phyloP scores from a whole-genome alignment of 768 basidiomycete genomes.

The Grammothele lineata region DNA sequence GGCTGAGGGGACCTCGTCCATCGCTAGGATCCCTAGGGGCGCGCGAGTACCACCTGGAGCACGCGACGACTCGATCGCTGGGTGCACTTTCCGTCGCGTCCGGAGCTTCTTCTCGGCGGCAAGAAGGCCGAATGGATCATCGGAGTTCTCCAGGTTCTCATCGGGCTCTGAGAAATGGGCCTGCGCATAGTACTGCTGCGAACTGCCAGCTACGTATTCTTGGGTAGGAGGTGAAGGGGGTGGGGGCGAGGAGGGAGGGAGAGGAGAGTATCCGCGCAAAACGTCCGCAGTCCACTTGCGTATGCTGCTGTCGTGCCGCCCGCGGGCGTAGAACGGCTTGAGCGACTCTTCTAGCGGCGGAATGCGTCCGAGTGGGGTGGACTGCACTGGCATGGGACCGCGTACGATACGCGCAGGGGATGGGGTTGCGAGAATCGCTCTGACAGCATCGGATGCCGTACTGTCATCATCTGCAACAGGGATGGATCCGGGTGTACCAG shows the following conservation, averaged over 20 bases:
- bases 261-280: constrained; percentile 18
- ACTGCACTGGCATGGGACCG: constrained; percentile 45
- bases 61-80: not conserved
- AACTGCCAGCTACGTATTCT: not conserved
- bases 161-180: constrained; percentile 4
- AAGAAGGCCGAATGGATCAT: constrained; percentile 28
- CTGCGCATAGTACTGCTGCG: not conserved
- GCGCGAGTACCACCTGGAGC: constrained; percentile 9
- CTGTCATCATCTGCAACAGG: constrained; percentile 7
- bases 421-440: constrained; percentile 36
- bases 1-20: constrained; percentile 11
- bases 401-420: constrained; percentile 55
- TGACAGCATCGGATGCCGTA: constrained; percentile 4
- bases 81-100: constrained; percentile 9
- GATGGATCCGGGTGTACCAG: constrained; percentile 4
- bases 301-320: constrained; percentile 8
- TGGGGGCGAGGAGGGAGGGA: constrained; percentile 21
- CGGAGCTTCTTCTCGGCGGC: constrained; percentile 23
- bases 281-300: constrained; percentile 7
- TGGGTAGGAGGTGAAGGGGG: too few species aligned
- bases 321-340: not conserved
- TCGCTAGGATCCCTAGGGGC: constrained; percentile 18
- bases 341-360: constrained; percentile 4
- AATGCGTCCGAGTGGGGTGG: constrained; percentile 12
- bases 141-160: constrained; percentile 10